Conservation (phyloP, 148 eudicot genomes). For the Cornus controversa region DNA sequence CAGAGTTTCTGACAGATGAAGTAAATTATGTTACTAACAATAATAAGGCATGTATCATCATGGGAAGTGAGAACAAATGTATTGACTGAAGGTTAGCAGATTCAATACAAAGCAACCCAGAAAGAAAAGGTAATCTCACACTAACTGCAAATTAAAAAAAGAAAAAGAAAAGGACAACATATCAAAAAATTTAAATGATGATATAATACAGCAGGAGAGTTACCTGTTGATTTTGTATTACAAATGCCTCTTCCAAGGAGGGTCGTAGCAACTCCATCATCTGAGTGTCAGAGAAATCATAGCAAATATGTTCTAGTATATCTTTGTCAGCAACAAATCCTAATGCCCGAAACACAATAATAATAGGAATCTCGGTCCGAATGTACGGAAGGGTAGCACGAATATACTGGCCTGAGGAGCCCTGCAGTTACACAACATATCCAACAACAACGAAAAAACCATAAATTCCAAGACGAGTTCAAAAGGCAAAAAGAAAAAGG, state of each 20-base stretch:
- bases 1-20: not conserved
- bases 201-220: not conserved
- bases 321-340: slow-evolving; percentile 99
- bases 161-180: too few species aligned
- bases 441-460: not conserved
- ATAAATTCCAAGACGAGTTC: not conserved
- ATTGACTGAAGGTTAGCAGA: not conserved
- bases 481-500: not conserved
- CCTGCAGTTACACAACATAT: slow-evolving; percentile 44
- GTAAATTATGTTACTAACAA: not conserved
- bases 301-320: slow-evolving; percentile 95
- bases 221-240: slow-evolving; percentile 92
- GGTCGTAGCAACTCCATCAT: slow-evolving; percentile 99
- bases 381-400: slow-evolving; percentile 96
- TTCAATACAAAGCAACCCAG: not conserved
- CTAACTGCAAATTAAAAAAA: not conserved
- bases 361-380: slow-evolving; percentile 88
- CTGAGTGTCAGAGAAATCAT: slow-evolving; percentile 85
- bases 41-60: not conserved
- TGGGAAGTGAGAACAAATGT: not conserved
- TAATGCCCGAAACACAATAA: slow-evolving; percentile 88
- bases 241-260: slow-evolving; percentile 97
- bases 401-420: slow-evolving; percentile 95
- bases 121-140: not conserved
- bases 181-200: not conserved